Evolutionary conservation across 129 eudicot genomes (phyloP).

Genomic region (Lonicera japonica): DNA sequence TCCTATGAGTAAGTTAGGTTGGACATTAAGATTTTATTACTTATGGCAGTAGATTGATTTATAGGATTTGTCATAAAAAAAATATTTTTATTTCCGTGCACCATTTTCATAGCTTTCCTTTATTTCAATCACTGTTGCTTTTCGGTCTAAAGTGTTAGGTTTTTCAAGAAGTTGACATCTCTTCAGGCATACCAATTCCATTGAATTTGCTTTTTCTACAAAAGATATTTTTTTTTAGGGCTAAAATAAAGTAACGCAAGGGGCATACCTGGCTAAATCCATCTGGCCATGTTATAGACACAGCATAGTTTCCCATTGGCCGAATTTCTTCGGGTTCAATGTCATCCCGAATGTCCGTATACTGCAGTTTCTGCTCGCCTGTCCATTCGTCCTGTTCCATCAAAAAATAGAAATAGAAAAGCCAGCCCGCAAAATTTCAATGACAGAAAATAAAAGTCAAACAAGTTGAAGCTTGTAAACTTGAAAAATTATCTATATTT

Average conservation of each 20-base stretch:
- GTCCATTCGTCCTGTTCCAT: slow-evolving; percentile 81
- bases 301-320: slow-evolving; percentile 99
- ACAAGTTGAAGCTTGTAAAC: background rate
- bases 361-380: slow-evolving; percentile 85
- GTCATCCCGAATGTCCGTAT: slow-evolving; percentile 77
- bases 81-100: too few species aligned
- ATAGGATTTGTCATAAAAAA: too few species aligned
- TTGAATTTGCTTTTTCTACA: too few species aligned
- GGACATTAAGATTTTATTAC: too few species aligned
- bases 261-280: slow-evolving; percentile 81
- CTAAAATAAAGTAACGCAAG: background rate
- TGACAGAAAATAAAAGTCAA: background rate
- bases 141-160: too few species aligned
- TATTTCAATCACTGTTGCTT: too few species aligned
- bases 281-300: slow-evolving; percentile 95
- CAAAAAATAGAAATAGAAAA: slow-evolving; percentile 3
- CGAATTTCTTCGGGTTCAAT: slow-evolving; percentile 94
- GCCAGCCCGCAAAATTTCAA: background rate
- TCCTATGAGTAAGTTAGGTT: too few species aligned
- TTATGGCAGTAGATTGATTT: too few species aligned
- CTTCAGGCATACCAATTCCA: too few species aligned
- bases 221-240: too few species aligned
- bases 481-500: background rate
- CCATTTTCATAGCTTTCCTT: too few species aligned
- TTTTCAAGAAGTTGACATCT: too few species aligned